A percentile compares a stretch with the other conserved stretches of the same genome.
Conservation (phyloP, 139 green algal species). For the Tetradesmus obliquus region DNA sequence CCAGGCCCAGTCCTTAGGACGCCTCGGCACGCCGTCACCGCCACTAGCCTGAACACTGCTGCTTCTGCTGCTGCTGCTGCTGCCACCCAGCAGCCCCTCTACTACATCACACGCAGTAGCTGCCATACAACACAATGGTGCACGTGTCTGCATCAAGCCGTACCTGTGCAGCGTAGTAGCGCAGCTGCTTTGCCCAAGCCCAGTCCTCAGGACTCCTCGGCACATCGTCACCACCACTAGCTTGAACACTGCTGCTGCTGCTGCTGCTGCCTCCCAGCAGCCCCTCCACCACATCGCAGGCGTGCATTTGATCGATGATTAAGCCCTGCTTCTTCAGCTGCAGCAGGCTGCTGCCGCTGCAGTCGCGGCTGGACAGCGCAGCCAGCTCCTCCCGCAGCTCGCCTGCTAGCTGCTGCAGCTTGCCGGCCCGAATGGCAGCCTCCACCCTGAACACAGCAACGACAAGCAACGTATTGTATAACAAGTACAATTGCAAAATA, state of each 20-base stretch:
- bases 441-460: constrained; percentile 48
- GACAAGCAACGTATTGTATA: not conserved
- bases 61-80: too few species aligned
- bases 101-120: not conserved
- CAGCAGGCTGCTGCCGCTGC: constrained; percentile 69
- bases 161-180: constrained; percentile 69
- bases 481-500: too few species aligned
- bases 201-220: constrained; percentile 63
- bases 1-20: too few species aligned
- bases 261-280: constrained; percentile 48
- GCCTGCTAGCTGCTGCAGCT: constrained; percentile 53
- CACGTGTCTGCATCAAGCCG: not conserved
- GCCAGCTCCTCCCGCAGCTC: constrained; percentile 68
- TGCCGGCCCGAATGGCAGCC: constrained; percentile 53
- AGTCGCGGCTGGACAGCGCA: constrained; percentile 67
- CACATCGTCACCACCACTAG: not conserved
- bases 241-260: not conserved
- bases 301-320: constrained; percentile 89
- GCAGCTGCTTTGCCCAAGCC: constrained; percentile 81
- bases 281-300: constrained; percentile 80
- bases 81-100: too few species aligned
- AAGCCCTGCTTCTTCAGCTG: constrained; percentile 84
- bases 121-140: not conserved
- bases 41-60: too few species aligned
- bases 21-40: too few species aligned